These are phyloP conservation scores for Diaporthe velutina DNA, from an alignment of 2,329 filamentous ascomycete species.

Conservation along the genomic window DNA sequence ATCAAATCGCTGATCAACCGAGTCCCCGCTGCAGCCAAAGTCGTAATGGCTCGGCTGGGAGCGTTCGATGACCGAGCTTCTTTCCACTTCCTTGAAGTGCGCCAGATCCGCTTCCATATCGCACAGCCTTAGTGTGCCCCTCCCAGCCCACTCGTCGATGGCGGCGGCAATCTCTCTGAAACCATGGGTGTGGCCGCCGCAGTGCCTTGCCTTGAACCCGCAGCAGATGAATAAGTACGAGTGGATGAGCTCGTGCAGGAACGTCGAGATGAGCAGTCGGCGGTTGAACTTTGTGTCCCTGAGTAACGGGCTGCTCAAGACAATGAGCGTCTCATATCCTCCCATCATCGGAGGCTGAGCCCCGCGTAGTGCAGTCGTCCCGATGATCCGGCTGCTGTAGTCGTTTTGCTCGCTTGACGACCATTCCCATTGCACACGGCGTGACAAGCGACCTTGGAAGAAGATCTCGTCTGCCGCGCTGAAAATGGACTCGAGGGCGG, in stretches of 20 bases:
- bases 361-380: slow-evolving; percentile 71
- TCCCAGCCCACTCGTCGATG: slow-evolving; percentile 73
- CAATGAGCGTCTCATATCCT: slow-evolving; percentile 73
- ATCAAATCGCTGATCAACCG: slow-evolving; percentile 6
- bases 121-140: slow-evolving; percentile 65
- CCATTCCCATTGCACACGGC: slow-evolving; percentile 75
- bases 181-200: slow-evolving; percentile 71
- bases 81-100: slow-evolving; percentile 57
- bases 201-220: slow-evolving; percentile 67
- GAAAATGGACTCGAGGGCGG: slow-evolving; percentile 70
- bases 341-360: slow-evolving; percentile 51
- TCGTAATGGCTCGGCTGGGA: slow-evolving; percentile 23
- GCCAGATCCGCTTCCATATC: slow-evolving; percentile 74
- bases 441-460: slow-evolving; percentile 67
- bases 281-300: slow-evolving; percentile 68
- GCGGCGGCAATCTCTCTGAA: slow-evolving; percentile 70
- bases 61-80: slow-evolving; percentile 15
- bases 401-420: slow-evolving; percentile 58
- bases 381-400: slow-evolving; percentile 69
- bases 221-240: slow-evolving; percentile 75
- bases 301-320: slow-evolving; percentile 72
- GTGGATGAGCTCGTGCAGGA: slow-evolving; percentile 76
- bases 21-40: slow-evolving; percentile 9
- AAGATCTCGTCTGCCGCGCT: slow-evolving; percentile 73
- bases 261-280: slow-evolving; percentile 72